phyloP scores from a whole-genome alignment of 371 early-diverging fungal species.

The Mucor circinelloides region DNA sequence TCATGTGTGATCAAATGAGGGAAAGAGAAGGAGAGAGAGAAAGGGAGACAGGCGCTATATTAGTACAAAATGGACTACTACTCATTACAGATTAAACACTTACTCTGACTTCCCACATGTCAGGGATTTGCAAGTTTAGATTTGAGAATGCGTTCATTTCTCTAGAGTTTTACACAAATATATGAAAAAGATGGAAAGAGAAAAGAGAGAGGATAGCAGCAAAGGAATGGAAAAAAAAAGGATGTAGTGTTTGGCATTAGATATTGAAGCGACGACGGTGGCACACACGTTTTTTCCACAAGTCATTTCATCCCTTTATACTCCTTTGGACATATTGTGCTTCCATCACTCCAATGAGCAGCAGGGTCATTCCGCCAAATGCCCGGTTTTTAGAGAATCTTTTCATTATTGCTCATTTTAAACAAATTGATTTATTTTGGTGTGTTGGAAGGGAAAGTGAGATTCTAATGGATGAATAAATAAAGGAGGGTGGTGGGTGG shows the following conservation, averaged over 20 bases:
- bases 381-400: too few species aligned
- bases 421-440: not conserved
- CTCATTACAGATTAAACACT: not conserved
- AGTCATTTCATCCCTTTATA: not conserved
- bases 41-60: not conserved
- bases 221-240: not conserved
- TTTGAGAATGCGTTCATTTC: conserved; percentile 46
- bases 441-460: not conserved
- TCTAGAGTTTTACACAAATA: not conserved
- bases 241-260: not conserved
- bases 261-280: not conserved
- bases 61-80: not conserved
- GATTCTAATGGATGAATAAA: not conserved
- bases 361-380: not conserved
- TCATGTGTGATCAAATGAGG: not conserved
- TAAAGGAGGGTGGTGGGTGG: not conserved
- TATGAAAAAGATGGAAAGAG: not conserved
- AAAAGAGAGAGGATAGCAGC: not conserved
- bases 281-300: not conserved
- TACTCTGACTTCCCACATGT: conserved; percentile 60
- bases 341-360: not conserved
- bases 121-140: conserved; percentile 46
- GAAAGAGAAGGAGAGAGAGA: not conserved
- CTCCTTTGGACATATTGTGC: not conserved
- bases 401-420: too few species aligned